A percentile compares a stretch with the other conserved stretches of the same genome.
These are phyloP conservation scores for Plectranthus barbatus DNA, from an alignment of 257 asterid genomes.

Conservation along the genomic window DNA sequence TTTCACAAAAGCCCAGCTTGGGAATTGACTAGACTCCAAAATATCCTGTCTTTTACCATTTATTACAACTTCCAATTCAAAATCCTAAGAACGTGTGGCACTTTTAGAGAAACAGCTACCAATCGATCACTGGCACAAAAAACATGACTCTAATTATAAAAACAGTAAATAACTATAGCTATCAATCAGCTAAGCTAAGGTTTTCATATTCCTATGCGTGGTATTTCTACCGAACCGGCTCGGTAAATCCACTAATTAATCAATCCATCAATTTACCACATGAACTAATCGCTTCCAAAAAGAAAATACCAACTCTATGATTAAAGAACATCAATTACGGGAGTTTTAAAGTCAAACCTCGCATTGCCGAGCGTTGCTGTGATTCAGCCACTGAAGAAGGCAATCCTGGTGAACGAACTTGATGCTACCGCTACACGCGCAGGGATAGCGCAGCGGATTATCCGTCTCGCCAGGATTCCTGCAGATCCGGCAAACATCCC, in stretches of 20 bases:
- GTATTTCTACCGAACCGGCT: not conserved
- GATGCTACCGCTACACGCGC: slow-evolving; percentile 98
- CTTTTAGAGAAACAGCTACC: not conserved
- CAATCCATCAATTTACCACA: not conserved
- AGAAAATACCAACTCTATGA: not conserved
- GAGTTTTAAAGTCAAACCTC: slow-evolving; percentile 48
- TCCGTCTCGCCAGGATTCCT: slow-evolving; percentile 87
- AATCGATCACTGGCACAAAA: not conserved
- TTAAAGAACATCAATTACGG: not conserved
- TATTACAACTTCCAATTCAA: not conserved
- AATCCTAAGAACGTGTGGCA: not conserved
- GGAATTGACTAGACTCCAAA: not conserved
- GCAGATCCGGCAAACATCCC: slow-evolving; percentile 97
- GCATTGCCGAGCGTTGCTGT: slow-evolving; percentile 97
- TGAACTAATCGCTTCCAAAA: not conserved
- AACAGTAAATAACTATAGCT: not conserved
- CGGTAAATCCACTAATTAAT: not conserved
- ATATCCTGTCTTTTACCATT: not conserved
- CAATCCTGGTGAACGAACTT: slow-evolving; percentile 96
- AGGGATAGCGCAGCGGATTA: slow-evolving; percentile 86
- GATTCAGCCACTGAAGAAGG: slow-evolving; percentile 98
- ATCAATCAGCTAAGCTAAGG: not conserved
- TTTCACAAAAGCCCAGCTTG: too few species aligned
- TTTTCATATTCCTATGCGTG: not conserved
- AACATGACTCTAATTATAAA: not conserved